Conservation (phyloP, 108 stramenopile genomes). For the Skeletonema costatum region DNA sequence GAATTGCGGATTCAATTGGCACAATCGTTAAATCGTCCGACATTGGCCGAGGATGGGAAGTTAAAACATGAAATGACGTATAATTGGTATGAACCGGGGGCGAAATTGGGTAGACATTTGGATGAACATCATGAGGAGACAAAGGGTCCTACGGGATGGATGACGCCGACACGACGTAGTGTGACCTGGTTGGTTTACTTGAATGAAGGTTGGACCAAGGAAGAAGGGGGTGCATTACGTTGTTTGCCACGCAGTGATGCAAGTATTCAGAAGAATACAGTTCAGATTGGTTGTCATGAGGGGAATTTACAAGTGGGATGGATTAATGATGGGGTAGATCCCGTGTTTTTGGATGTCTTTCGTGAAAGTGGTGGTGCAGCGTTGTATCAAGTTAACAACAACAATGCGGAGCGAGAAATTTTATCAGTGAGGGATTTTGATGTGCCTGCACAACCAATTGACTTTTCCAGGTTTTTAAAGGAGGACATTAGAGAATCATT, state of each 20-base stretch:
- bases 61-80: slow-evolving; percentile 48
- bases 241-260: slow-evolving; percentile 19
- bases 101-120: slow-evolving; percentile 39
- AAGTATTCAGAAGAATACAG: slow-evolving; percentile 8
- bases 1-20: slow-evolving; percentile 27
- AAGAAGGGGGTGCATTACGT: slow-evolving; percentile 50
- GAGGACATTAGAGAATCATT: slow-evolving; percentile 17
- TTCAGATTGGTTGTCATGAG: slow-evolving; percentile 28
- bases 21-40: slow-evolving; percentile 34
- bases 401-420: slow-evolving; percentile 13
- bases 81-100: slow-evolving; percentile 34
- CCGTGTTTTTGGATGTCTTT: slow-evolving; percentile 50
- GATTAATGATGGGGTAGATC: slow-evolving; percentile 25
- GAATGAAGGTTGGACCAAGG: slow-evolving; percentile 33
- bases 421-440: slow-evolving; percentile 37
- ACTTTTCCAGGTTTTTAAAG: slow-evolving; percentile 30
- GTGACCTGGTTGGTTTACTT: slow-evolving; percentile 64
- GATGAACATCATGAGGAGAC: slow-evolving; percentile 67
- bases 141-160: slow-evolving; percentile 60
- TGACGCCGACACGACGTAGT: slow-evolving; percentile 46
- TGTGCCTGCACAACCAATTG: slow-evolving; percentile 47
- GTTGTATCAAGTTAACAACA: slow-evolving; percentile 21
- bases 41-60: slow-evolving; percentile 16
- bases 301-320: slow-evolving; percentile 68
- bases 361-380: slow-evolving; percentile 19